A percentile compares a stretch with the other conserved stretches of the same genome.
These are phyloP conservation scores for Coix lacrymajobi DNA, from an alignment of 176 grass and related monocot genomes.

Conservation along the genomic window DNA sequence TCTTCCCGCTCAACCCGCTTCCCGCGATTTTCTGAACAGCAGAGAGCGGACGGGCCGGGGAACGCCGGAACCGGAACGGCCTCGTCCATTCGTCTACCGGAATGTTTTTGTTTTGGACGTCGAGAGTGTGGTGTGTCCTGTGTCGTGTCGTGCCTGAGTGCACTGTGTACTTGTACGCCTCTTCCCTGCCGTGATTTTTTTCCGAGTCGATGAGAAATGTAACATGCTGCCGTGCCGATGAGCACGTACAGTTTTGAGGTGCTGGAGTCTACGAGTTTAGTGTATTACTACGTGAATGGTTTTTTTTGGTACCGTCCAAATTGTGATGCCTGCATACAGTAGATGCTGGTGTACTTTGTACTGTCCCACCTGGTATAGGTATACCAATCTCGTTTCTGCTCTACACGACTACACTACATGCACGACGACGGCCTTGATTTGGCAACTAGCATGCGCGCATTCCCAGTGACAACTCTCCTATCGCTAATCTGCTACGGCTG, in stretches of 20 bases:
- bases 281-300: neutral
- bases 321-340: neutral
- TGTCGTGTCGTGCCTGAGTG: neutral
- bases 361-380: neutral
- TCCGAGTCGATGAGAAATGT: constrained; percentile 26
- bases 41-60: too few relatives aligned
- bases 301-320: neutral
- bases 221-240: neutral
- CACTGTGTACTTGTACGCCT: neutral
- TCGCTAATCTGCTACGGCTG: too few relatives aligned
- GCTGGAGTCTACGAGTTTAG: neutral
- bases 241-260: constrained; percentile 27
- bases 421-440: neutral
- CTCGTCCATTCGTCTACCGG: neutral
- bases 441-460: constrained; percentile 10
- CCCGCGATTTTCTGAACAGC: constrained; percentile 69
- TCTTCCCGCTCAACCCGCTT: constrained; percentile 77
- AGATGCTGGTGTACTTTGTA: neutral
- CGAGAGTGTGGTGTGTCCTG: neutral
- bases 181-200: neutral
- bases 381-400: neutral
- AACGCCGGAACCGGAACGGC: neutral
- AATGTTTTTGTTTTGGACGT: neutral
- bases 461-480: too few relatives aligned
- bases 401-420: neutral